Conservation (phyloP, 768 basidiomycete genomes). For the Boletales sp. region DNA sequence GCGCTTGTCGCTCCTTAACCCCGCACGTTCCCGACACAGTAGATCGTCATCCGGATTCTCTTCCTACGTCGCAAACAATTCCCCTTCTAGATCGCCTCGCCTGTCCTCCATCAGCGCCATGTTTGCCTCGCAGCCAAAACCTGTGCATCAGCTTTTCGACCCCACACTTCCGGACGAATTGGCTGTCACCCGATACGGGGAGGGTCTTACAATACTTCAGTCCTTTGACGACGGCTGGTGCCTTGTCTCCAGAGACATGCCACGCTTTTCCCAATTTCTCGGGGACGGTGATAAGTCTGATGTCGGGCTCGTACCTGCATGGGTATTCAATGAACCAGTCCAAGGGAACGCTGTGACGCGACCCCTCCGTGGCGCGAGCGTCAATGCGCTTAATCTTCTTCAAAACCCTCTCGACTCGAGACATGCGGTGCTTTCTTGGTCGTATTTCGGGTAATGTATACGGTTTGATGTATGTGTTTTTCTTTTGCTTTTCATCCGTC, state of each 20-base stretch:
- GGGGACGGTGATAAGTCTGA: slow-evolving; percentile 45
- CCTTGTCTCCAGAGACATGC: slow-evolving; percentile 55
- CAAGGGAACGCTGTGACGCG: slow-evolving; percentile 58
- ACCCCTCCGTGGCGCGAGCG: slow-evolving; percentile 57
- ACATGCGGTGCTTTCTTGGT: slow-evolving; percentile 64
- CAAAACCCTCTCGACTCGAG: slow-evolving; percentile 33
- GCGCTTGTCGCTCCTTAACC: slow-evolving; percentile 18
- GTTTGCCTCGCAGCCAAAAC: slow-evolving; percentile 40
- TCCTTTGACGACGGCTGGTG: slow-evolving; percentile 83
- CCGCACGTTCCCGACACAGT: slow-evolving; percentile 26
- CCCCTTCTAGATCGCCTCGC: slow-evolving; percentile 7
- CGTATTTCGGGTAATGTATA: slow-evolving; percentile 44
- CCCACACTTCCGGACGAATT: slow-evolving; percentile 77
- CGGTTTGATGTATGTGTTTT: background rate
- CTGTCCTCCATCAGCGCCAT: slow-evolving; percentile 10
- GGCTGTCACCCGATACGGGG: slow-evolving; percentile 47
- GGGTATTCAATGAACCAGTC: slow-evolving; percentile 68
- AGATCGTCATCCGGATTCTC: slow-evolving; percentile 32
- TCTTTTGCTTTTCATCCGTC: background rate
- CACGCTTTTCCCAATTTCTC: slow-evolving; percentile 39
- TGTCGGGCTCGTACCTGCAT: slow-evolving; percentile 70
- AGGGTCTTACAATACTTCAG: slow-evolving; percentile 58
- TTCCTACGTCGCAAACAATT: slow-evolving; percentile 35
- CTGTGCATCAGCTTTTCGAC: slow-evolving; percentile 61
- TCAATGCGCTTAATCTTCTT: slow-evolving; percentile 47